phyloP scores from a whole-genome alignment of 768 basidiomycete species.

The Cystofilobasidium capitatum region DNA sequence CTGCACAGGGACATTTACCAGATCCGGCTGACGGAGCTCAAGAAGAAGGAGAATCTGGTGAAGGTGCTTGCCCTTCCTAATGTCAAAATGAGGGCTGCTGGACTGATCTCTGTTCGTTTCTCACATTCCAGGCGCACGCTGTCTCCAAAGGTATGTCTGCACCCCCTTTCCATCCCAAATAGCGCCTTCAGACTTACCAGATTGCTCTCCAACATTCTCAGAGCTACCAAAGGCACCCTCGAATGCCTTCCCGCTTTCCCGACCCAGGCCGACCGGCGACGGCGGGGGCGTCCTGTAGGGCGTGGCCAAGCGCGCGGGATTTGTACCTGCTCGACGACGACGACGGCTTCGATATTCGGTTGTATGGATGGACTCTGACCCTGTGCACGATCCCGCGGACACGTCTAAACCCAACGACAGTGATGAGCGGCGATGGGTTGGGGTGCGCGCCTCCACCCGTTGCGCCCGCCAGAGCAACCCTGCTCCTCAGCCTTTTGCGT shows the following conservation, averaged over 20 bases:
- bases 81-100: background rate
- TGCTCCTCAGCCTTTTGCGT: too few species aligned
- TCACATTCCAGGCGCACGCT: conserved; percentile 7
- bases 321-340: too few species aligned
- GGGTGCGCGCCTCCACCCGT: too few species aligned
- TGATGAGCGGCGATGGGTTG: too few species aligned
- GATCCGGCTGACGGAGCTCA: conserved; percentile 11
- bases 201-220: background rate
- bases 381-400: too few species aligned
- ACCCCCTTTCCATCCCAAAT: background rate
- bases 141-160: conserved; percentile 14
- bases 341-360: too few species aligned
- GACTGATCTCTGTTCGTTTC: background rate
- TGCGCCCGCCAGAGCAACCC: too few species aligned
- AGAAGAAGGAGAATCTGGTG: conserved; percentile 10
- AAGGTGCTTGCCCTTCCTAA: conserved; percentile 9
- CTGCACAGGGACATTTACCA: conserved; percentile 16
- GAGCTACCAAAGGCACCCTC: background rate
- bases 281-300: background rate
- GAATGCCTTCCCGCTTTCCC: background rate
- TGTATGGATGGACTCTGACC: too few species aligned
- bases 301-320: too few species aligned
- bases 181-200: background rate
- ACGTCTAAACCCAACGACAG: too few species aligned
- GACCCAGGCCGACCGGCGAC: background rate